Evolutionary conservation across 1,284 basidiomycete species (phyloP).

Genomic region (Uromyces viciae-fabae): DNA sequence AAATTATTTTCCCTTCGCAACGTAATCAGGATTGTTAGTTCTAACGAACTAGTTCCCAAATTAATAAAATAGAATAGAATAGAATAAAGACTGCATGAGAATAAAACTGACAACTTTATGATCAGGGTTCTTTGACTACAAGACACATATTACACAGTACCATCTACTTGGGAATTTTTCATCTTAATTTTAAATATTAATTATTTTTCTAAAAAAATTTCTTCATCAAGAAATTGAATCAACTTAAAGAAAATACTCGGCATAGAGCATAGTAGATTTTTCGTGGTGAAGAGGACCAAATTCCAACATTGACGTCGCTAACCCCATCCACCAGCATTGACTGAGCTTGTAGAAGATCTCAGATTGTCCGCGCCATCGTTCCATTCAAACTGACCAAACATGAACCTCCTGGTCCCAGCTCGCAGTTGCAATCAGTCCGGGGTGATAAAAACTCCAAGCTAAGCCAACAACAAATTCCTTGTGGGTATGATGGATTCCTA

Average conservation of each 20-base stretch:
- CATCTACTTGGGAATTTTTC: too few species aligned
- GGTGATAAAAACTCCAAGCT: slow-evolving; percentile 75
- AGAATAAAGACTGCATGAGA: too few species aligned
- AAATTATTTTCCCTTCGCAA: too few species aligned
- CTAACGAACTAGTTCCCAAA: too few species aligned
- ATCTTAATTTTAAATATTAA: neutral
- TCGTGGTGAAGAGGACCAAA: neutral
- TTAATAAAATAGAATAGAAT: too few species aligned
- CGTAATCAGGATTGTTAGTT: too few species aligned
- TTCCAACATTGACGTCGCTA: neutral
- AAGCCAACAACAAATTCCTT: slow-evolving; percentile 92
- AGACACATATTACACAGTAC: too few species aligned
- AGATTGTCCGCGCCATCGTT: neutral
- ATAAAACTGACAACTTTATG: too few species aligned
- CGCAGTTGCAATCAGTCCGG: slow-evolving; percentile 76
- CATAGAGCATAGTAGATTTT: neutral
- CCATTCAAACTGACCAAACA: slow-evolving; percentile 58
- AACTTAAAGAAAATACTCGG: neutral
- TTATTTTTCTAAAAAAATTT: neutral
- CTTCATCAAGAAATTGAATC: neutral
- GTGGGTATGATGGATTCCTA: slow-evolving; percentile 71
- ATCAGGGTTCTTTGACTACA: too few species aligned
- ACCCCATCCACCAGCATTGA: neutral
- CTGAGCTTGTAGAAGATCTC: neutral
- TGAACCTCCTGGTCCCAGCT: slow-evolving; percentile 84